Conservation (phyloP, 495 filamentous ascomycete species). For the Aspergillus cavernicola region DNA sequence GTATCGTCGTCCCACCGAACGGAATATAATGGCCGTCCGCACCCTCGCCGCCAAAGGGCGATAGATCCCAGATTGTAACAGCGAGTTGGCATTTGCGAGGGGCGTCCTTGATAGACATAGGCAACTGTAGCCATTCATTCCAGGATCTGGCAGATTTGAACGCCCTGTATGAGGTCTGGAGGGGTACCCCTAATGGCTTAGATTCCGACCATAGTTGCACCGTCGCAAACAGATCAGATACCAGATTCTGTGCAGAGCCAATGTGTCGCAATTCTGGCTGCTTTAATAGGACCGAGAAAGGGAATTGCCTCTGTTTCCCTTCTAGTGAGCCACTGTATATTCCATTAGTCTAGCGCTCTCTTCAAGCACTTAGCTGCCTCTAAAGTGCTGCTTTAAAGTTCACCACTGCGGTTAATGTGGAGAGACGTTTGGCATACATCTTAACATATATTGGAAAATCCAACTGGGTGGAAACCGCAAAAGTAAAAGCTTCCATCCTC, state of each 20-base stretch:
- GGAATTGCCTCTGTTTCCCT: slow-evolving; percentile 74
- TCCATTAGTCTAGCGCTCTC: background rate
- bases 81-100: slow-evolving; percentile 79
- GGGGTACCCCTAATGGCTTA: slow-evolving; percentile 84
- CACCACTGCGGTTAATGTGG: background rate
- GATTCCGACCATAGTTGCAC: slow-evolving; percentile 94
- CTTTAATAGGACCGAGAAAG: slow-evolving; percentile 72
- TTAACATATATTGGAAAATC: slow-evolving; percentile 76
- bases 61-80: slow-evolving; percentile 93
- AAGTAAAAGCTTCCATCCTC: slow-evolving; percentile 88
- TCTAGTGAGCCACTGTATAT: slow-evolving; percentile 72
- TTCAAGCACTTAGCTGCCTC: background rate
- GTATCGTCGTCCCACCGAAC: slow-evolving; percentile 90
- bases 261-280: slow-evolving; percentile 77
- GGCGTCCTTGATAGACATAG: slow-evolving; percentile 74
- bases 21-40: slow-evolving; percentile 73
- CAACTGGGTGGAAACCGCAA: slow-evolving; percentile 79
- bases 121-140: slow-evolving; percentile 94
- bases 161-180: slow-evolving; percentile 87
- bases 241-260: slow-evolving; percentile 68
- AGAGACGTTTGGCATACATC: slow-evolving; percentile 54
- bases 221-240: slow-evolving; percentile 89
- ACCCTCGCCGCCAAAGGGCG: slow-evolving; percentile 64
- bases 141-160: slow-evolving; percentile 79
- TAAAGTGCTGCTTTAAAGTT: no score